A percentile compares a stretch with the other conserved stretches of the same genome.
These are phyloP conservation scores for Setaria italica DNA, from an alignment of 202 grass and related monocot genomes.

Conservation along the genomic window DNA sequence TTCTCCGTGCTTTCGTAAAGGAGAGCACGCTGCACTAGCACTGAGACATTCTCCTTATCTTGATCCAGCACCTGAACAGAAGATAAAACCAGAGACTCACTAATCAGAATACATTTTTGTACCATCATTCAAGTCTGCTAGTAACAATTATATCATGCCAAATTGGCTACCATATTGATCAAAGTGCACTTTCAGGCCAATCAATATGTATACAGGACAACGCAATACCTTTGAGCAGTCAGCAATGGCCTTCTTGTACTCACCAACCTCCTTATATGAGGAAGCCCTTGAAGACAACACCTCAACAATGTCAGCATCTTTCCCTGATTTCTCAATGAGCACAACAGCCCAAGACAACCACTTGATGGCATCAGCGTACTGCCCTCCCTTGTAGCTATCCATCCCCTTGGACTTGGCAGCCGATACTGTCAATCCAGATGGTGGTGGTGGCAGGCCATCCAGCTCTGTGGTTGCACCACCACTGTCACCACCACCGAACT, in stretches of 20 bases:
- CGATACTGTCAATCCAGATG: conserved; percentile 66
- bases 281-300: conserved; percentile 94
- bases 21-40: conserved; percentile 88
- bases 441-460: conserved; percentile 83
- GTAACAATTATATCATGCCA: neutral
- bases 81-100: conserved; percentile 31
- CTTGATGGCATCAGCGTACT: conserved; percentile 98
- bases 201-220: neutral
- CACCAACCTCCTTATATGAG: conserved; percentile 97
- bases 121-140: neutral
- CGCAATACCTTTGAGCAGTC: conserved; percentile 89
- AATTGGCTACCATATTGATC: neutral
- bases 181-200: neutral
- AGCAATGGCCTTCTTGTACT: conserved; percentile 99
- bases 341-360: conserved; percentile 93
- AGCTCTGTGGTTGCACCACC: conserved; percentile 75
- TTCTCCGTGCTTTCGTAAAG: conserved; percentile 97
- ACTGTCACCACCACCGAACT: conserved; percentile 67
- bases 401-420: conserved; percentile 79
- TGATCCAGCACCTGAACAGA: conserved; percentile 76
- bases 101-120: neutral
- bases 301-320: conserved; percentile 66
- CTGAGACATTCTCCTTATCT: conserved; percentile 78
- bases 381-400: conserved; percentile 97
- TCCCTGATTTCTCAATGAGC: conserved; percentile 81